These are phyloP conservation scores for Beauveria sp. DNA, from an alignment of 2,329 filamentous ascomycete species.

Conservation along the genomic window DNA sequence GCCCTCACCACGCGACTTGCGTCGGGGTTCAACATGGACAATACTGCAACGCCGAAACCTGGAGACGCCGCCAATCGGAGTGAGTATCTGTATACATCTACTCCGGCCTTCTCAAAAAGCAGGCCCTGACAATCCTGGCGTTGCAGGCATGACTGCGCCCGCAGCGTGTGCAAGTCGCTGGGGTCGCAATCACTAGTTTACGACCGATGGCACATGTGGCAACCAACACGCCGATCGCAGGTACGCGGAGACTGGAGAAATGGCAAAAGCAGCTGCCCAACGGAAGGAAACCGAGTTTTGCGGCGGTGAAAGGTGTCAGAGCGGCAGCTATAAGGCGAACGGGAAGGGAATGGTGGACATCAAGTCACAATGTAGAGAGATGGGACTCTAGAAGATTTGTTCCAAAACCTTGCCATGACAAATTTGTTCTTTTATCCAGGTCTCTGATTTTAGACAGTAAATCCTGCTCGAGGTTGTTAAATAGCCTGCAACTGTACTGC, in stretches of 20 bases:
- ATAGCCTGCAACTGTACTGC: too few species aligned
- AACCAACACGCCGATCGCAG: conserved; percentile 19
- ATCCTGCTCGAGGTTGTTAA: too few species aligned
- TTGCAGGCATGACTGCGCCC: conserved; percentile 23
- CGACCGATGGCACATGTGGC: conserved; percentile 28
- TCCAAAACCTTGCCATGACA: too few species aligned
- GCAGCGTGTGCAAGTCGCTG: conserved; percentile 24
- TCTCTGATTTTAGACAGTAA: background rate
- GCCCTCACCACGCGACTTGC: conserved; percentile 25
- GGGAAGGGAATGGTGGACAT: too few species aligned
- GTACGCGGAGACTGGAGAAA: conserved; percentile 26
- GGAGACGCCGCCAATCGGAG: conserved; percentile 22
- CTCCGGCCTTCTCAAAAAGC: too few species aligned
- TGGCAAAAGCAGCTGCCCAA: conserved; percentile 17
- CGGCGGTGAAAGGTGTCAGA: conserved; percentile 13
- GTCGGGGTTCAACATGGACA: conserved; percentile 18
- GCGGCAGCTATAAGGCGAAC: conserved; percentile 15
- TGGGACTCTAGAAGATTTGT: too few species aligned
- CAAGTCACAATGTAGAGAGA: background rate
- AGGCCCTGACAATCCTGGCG: background rate
- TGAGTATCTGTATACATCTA: conserved; percentile 13
- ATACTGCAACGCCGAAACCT: conserved; percentile 27
- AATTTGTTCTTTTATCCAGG: background rate
- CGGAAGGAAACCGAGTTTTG: conserved; percentile 20
- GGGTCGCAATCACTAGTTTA: conserved; percentile 21